These are phyloP conservation scores for Musa schizocarpa DNA, from an alignment of 176 grass and related monocot genomes.

Conservation along the genomic window DNA sequence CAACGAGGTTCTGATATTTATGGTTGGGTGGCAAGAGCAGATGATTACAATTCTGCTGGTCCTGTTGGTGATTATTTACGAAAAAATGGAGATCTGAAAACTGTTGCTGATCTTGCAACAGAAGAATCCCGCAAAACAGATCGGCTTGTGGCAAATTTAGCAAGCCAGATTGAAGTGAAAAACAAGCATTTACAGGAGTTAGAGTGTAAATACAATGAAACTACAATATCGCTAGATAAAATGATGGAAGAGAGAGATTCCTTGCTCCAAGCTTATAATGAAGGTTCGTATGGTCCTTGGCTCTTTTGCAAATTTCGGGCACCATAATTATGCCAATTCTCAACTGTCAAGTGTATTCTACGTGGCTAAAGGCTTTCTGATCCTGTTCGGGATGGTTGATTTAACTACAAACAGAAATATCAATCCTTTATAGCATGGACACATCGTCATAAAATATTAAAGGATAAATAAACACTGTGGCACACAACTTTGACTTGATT, in stretches of 20 bases:
- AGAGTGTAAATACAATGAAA: conserved; percentile 28
- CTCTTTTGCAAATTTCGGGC: neutral
- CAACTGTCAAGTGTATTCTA: neutral
- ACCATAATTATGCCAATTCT: neutral
- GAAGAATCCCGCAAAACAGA: conserved; percentile 34
- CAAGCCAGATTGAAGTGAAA: conserved; percentile 28
- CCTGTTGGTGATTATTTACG: conserved; percentile 38
- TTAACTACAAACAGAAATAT: no score
- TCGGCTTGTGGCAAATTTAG: conserved; percentile 30
- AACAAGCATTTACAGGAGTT: conserved; percentile 25
- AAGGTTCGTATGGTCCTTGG: conserved; percentile 20
- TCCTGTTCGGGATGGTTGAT: no score
- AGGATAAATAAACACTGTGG: no score
- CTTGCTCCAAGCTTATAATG: conserved; percentile 32
- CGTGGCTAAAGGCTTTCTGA: no score
- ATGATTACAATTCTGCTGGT: conserved; percentile 35
- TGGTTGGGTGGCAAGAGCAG: conserved; percentile 46
- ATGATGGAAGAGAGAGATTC: conserved; percentile 40
- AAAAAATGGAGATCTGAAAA: conserved; percentile 42
- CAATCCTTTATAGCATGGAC: no score
- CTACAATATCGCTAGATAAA: conserved; percentile 27
- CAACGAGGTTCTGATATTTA: conserved; percentile 33
- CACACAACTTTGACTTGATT: no score
- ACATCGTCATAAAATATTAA: no score
- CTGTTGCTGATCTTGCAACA: conserved; percentile 27